phyloP scores from a whole-genome alignment of 2,329 filamentous ascomycete genomes.

The Aspergillus bombycis region DNA sequence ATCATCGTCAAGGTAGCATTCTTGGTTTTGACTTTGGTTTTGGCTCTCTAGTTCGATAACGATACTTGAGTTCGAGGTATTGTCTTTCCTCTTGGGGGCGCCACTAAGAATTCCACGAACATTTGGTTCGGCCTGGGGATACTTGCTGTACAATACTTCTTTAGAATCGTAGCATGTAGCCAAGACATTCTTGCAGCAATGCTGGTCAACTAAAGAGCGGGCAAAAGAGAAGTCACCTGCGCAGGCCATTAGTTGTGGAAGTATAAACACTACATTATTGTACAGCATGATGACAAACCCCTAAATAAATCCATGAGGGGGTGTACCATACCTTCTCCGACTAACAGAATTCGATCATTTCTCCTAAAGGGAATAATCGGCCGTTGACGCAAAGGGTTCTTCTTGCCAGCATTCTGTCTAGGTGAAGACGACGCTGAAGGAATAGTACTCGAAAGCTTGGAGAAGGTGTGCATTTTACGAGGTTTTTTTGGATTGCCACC shows the following conservation, averaged over 20 bases:
- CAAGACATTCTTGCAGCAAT: conserved; percentile 44
- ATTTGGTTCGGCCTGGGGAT: conserved; percentile 69
- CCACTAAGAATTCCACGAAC: conserved; percentile 36
- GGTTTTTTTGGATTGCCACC: conserved; percentile 14
- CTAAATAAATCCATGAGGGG: neutral
- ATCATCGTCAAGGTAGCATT: neutral
- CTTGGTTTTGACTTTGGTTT: conserved; percentile 16
- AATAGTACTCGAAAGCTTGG: conserved; percentile 28
- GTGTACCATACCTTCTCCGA: conserved; percentile 47
- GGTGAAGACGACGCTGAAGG: neutral
- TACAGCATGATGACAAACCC: neutral
- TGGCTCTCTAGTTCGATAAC: conserved; percentile 15
- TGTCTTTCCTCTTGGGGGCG: neutral
- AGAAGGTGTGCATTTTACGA: conserved; percentile 34
- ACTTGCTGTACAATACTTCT: conserved; percentile 66
- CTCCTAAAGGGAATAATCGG: conserved; percentile 45
- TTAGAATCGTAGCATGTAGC: conserved; percentile 51
- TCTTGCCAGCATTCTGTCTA: conserved; percentile 6
- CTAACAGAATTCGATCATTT: conserved; percentile 46
- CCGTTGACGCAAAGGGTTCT: conserved; percentile 26
- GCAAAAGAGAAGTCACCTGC: conserved; percentile 54
- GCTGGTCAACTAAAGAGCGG: conserved; percentile 45
- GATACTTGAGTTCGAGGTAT: neutral
- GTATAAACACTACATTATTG: neutral
- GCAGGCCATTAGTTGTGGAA: neutral